A percentile compares a stretch with the other conserved stretches of the same genome.
Evolutionary conservation across 2,329 filamentous ascomycete genomes (phyloP).

Genomic region (Arachnomyces sp.): DNA sequence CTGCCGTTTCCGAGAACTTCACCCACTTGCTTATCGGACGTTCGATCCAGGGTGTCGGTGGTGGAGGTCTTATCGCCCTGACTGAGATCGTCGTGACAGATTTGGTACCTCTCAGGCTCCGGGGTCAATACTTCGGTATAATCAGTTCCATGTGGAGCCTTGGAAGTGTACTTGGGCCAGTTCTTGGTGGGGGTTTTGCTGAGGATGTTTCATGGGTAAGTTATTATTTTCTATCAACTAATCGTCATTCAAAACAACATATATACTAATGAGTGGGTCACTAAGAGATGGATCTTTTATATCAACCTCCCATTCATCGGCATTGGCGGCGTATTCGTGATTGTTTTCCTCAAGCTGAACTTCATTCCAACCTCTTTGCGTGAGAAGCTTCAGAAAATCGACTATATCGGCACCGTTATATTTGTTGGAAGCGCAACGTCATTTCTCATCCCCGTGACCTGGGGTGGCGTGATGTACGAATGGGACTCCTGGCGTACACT

Average conservation of each 20-base stretch:
- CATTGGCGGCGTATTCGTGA: conserved; percentile 40
- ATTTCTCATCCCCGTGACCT: conserved; percentile 55
- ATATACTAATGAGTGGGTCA: background rate
- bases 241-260: background rate
- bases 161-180: conserved; percentile 32
- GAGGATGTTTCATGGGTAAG: conserved; percentile 32
- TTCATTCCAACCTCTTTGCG: conserved; percentile 39
- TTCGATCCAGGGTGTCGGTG: conserved; percentile 37
- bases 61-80: conserved; percentile 37
- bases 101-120: conserved; percentile 33
- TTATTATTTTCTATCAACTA: too few species aligned
- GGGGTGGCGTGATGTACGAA: conserved; percentile 57
- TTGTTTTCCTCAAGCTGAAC: conserved; percentile 47
- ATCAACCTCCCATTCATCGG: conserved; percentile 53
- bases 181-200: conserved; percentile 36
- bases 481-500: conserved; percentile 57
- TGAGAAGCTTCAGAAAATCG: conserved; percentile 47
- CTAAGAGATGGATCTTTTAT: conserved; percentile 59
- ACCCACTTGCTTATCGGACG: conserved; percentile 38
- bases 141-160: conserved; percentile 33
- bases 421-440: conserved; percentile 53
- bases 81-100: conserved; percentile 38
- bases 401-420: conserved; percentile 54
- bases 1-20: conserved; percentile 34
- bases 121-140: conserved; percentile 34